Evolutionary conservation across 192 early-diverging fungal genomes (phyloP), one percentile per base, ranked within the genome.

Genomic region (Coemansia sp.): DNA sequence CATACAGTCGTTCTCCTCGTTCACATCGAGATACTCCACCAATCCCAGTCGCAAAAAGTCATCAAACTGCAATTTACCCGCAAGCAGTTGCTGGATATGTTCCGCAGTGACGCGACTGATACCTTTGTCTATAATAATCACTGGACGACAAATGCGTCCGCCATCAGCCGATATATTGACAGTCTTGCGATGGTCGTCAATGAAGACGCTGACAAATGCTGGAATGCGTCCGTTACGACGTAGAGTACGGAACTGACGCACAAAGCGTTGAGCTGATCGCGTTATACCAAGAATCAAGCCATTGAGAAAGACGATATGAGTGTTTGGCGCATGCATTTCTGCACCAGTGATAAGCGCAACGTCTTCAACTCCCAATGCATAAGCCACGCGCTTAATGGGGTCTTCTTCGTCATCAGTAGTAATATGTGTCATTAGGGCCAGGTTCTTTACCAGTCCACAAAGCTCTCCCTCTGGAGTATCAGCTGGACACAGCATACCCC

Each of bases 381-480:
- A 96, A 0, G 89, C 86, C 14, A 97, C 83, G 49, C 87, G 80
- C 28, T 83, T 70, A 10, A 98, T 85, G 1, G 90, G 88, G 18
- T 78, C 84, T 65, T 96, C 94, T 58, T 95, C 94, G 38, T 89
- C 87, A 68, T 96, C 93, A 4, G 93, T 95, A 3, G 96, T 98
- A 78, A 98, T 98, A 80, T 98, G 96, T 5, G 94, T 95, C 94
- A 98, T 96, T 28, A 98, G 83, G 5, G 96, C 96, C 83, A 98
- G 82, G 60, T 98, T 98, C 83, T 97, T 97, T 51, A 98, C 91
- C 48, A 98, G 81, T 60, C 96, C 96, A 72, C 96, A 98, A 6
- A 92, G 93, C 82, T 98, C 96, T 67, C 96, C 96, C 87, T 98
- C 96, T 7, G 96, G 96, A 3, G 96, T 98, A 82, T 98, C 96